These are phyloP conservation scores for Diaporthe capsici DNA, from an alignment of 2,329 filamentous ascomycete species.

Conservation along the genomic window DNA sequence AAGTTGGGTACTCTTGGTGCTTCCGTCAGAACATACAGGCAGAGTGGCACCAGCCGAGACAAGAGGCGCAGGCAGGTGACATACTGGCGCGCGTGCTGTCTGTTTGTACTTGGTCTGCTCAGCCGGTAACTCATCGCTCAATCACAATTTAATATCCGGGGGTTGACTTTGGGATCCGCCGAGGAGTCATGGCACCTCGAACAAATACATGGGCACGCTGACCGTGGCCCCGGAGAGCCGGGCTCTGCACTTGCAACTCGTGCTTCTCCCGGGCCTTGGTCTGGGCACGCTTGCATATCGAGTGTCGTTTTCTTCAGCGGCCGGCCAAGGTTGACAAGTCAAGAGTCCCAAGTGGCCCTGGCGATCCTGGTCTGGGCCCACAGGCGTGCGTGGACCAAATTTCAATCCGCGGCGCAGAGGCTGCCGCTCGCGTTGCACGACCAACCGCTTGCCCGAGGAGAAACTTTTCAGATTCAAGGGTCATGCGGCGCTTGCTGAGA, in stretches of 20 bases:
- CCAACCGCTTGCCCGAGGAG: neutral
- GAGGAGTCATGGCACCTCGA: slow-evolving; percentile 12
- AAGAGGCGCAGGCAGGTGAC: slow-evolving; percentile 10
- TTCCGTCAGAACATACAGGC: neutral
- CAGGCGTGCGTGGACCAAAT: slow-evolving; percentile 27
- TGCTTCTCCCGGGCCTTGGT: neutral
- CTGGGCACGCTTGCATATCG: neutral
- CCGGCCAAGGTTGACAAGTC: neutral
- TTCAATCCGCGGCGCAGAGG: slow-evolving; percentile 6
- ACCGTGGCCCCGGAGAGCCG: neutral
- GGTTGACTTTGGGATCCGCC: neutral
- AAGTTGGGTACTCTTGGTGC: no score
- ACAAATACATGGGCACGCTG: neutral
- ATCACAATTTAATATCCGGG: slow-evolving; percentile 18
- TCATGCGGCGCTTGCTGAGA: slow-evolving; percentile 28
- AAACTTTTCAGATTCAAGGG: neutral
- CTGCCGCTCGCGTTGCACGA: slow-evolving; percentile 14
- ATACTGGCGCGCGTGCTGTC: neutral
- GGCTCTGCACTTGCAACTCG: neutral
- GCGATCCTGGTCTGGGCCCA: slow-evolving; percentile 3
- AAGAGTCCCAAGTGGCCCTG: neutral
- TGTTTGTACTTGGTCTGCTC: neutral
- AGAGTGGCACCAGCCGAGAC: neutral
- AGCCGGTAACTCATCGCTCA: neutral
- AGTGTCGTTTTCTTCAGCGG: neutral